Conservation (phyloP, 176 grass and related monocot species). For the Lolium perenne region DNA sequence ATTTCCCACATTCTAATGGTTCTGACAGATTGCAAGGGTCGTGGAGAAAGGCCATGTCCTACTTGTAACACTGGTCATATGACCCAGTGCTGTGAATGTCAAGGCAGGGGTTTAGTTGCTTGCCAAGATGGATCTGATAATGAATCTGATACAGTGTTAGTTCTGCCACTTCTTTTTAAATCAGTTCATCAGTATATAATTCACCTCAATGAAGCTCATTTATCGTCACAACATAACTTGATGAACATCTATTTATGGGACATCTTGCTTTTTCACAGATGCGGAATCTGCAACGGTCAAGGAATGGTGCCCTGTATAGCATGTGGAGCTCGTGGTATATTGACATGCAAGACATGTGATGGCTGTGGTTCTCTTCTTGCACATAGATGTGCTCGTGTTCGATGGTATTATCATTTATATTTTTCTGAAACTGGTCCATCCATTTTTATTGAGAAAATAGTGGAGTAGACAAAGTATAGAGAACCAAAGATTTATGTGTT, state of each 20-base stretch:
- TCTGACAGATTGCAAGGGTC: slow-evolving; percentile 66
- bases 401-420: slow-evolving; percentile 59
- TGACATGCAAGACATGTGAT: slow-evolving; percentile 74
- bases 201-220: slow-evolving; percentile 21
- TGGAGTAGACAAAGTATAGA: neutral
- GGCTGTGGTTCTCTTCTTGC: slow-evolving; percentile 80
- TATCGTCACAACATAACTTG: neutral
- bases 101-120: slow-evolving; percentile 82
- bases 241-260: neutral
- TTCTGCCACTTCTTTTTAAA: slow-evolving; percentile 24
- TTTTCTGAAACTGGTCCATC: neutral
- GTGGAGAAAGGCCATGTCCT: slow-evolving; percentile 68
- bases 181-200: slow-evolving; percentile 20
- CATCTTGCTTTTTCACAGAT: slow-evolving; percentile 66
- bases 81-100: slow-evolving; percentile 59
- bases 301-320: slow-evolving; percentile 73
- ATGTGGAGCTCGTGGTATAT: slow-evolving; percentile 74
- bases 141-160: slow-evolving; percentile 70
- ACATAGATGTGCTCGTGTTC: slow-evolving; percentile 71
- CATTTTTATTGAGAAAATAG: neutral
- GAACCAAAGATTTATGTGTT: slow-evolving; percentile 16
- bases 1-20: slow-evolving; percentile 10
- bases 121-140: slow-evolving; percentile 75
- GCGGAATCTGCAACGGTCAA: slow-evolving; percentile 76
- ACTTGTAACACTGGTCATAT: slow-evolving; percentile 81